Base-by-base conservation (phyloP, 179 eudicot species). In the Beta corolliflora region DNA sequence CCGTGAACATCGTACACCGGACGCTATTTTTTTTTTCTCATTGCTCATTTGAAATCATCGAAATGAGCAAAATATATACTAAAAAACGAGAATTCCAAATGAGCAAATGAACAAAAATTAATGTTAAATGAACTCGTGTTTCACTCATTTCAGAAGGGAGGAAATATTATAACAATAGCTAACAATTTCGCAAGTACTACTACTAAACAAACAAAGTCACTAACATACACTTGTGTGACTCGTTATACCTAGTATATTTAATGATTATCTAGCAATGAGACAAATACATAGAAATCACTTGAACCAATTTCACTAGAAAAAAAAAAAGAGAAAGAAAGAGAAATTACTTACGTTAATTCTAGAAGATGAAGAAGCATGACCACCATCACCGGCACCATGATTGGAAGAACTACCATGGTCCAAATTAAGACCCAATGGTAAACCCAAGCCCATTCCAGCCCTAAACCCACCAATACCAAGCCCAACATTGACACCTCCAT, bases 381-480 rank as follows among this genome's bases (percentile, higher is more conserved):
- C 77, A 75, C 63, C 81, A 80, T n/a, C 85, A 73, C 14, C 87
- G 75, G 23, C 73, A 72, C 50, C 66, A 55, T 52, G 77, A 41
- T 13, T 13, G 4, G 87, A 85, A 65, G 85, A 76, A 55, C 77
- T 68, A 9, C 84, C 83, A 81, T 86, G 89, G 55, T 87, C 89
- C 88, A 87, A 87, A 73, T 87, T 85, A 13, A 87, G 79, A 71
- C 89, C 89, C 83, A 87, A 83, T 60, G 88, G 89, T n/a, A 87
- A 60, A 29, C 88, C 89, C 83, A 85, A 79, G 11, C 85, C 88
- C 85, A 82, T 85, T 14, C 85, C 85, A 71, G 63, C 71, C 71
- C 89, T 83, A 71, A 74, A 87, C 75, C 88, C 89, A 56, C 87
- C 87, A 84, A 84, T 84, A 23, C 84, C 86, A 77, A 86, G 81